Conservation (phyloP, 2,329 filamentous ascomycete genomes). For the Penicillium paneum region DNA sequence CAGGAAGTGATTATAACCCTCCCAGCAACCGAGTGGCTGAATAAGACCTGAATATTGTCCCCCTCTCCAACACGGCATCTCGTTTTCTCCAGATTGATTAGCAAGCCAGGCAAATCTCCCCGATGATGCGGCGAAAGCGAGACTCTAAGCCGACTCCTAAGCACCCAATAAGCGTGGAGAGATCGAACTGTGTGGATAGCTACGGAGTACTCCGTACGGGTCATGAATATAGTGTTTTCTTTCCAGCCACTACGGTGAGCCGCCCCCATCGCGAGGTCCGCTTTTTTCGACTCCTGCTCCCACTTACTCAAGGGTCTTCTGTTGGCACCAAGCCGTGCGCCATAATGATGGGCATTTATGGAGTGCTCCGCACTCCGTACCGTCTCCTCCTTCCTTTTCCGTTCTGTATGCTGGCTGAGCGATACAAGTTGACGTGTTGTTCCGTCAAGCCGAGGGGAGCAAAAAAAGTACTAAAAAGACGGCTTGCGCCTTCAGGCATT, state of each 20-base stretch:
- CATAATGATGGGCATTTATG: not conserved
- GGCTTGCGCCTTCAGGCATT: not conserved
- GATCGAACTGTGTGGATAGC: slow-evolving; percentile 21
- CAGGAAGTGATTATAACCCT: not conserved
- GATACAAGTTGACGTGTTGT: not conserved
- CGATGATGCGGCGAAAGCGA: slow-evolving; percentile 15
- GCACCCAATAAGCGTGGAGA: slow-evolving; percentile 24
- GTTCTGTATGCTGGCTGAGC: too few relatives aligned
- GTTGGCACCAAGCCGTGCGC: not conserved
- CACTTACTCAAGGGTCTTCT: not conserved
- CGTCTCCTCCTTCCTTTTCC: not conserved
- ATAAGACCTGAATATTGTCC: slow-evolving; percentile 4
- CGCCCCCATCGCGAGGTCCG: slow-evolving; percentile 18
- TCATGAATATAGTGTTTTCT: slow-evolving; percentile 25
- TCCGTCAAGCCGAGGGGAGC: not conserved
- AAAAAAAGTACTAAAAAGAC: not conserved
- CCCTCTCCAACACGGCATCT: not conserved
- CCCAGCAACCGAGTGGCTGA: not conserved
- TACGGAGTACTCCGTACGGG: slow-evolving; percentile 15
- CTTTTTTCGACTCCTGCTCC: not conserved
- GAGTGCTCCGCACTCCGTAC: too few relatives aligned
- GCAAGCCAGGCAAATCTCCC: slow-evolving; percentile 13
- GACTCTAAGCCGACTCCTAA: slow-evolving; percentile 11
- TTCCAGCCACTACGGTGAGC: slow-evolving; percentile 23
- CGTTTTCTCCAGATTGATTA: slow-evolving; percentile 17